These are phyloP conservation scores for Exophiala mesophila DNA, from an alignment of 2,329 filamentous ascomycete species.

Conservation along the genomic window DNA sequence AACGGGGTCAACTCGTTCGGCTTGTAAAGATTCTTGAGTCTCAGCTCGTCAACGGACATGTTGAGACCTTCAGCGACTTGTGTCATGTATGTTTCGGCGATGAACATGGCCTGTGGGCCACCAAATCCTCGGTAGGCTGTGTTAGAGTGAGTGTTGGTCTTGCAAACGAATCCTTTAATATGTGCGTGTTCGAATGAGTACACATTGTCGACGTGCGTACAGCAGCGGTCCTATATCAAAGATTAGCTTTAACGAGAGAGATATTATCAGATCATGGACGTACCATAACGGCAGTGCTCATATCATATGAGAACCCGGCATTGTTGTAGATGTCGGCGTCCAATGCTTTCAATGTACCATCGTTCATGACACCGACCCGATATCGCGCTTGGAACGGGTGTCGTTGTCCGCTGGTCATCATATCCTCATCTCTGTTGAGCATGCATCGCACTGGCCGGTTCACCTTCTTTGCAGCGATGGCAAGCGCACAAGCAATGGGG, in stretches of 20 bases:
- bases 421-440: conserved; percentile 95
- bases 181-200: conserved; percentile 84
- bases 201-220: conserved; percentile 83
- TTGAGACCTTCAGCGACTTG: conserved; percentile 83
- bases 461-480: conserved; percentile 79
- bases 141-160: conserved; percentile 96
- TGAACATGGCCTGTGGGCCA: conserved; percentile 93
- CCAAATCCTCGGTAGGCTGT: conserved; percentile 96
- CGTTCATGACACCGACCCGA: conserved; percentile 93
- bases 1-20: conserved; percentile 77
- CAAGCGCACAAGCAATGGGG: conserved; percentile 76
- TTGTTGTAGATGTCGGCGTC: conserved; percentile 91
- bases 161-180: conserved; percentile 79
- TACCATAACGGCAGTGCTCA: conserved; percentile 69
- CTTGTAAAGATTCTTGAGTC: conserved; percentile 85
- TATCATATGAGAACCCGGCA: conserved; percentile 69
- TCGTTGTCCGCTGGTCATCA: conserved; percentile 82
- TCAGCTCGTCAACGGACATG: conserved; percentile 75
- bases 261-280: neutral
- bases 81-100: conserved; percentile 81
- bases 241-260: neutral
- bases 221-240: conserved; percentile 54
- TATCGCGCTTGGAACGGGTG: conserved; percentile 87
- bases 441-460: conserved; percentile 83
- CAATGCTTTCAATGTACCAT: conserved; percentile 87